Evolutionary conservation across 305 asterid genomes (phyloP).

Genomic region (Rubia balearica): DNA sequence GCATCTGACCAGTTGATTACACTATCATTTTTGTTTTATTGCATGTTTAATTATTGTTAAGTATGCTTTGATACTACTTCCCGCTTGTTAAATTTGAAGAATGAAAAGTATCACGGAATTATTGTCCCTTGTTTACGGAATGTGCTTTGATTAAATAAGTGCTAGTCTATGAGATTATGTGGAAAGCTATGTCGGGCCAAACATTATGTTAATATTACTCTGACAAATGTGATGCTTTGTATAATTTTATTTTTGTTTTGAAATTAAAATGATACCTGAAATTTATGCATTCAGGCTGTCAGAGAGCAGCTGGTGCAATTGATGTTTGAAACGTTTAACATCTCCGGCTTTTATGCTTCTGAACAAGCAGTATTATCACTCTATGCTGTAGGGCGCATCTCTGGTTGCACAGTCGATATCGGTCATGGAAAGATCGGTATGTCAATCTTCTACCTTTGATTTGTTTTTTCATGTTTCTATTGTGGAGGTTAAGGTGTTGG

Average conservation of each 20-base stretch:
- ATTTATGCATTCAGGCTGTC: conserved; percentile 52
- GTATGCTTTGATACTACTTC: background rate
- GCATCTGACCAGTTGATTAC: background rate
- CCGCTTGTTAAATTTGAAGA: background rate
- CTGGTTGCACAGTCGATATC: conserved; percentile 90
- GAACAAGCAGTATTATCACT: conserved; percentile 96
- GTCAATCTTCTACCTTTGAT: conserved; percentile 5
- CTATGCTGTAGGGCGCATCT: conserved; percentile 95
- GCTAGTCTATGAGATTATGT: background rate
- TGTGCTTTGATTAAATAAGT: background rate
- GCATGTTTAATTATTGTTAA: background rate
- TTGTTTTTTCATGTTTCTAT: background rate
- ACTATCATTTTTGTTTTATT: background rate
- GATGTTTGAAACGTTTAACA: conserved; percentile 93
- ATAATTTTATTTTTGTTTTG: background rate
- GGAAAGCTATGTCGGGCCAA: background rate
- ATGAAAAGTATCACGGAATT: background rate
- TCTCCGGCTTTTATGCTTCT: conserved; percentile 87
- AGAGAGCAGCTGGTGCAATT: conserved; percentile 89
- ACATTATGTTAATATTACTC: background rate
- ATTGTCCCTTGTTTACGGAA: background rate
- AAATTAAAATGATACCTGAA: background rate
- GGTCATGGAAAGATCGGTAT: conserved; percentile 94
- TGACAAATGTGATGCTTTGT: background rate
- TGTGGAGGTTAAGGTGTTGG: too few relatives aligned